Base-by-base conservation (phyloP, 371 early-diverging fungal genomes). In the Mortierella polycephala region DNA sequence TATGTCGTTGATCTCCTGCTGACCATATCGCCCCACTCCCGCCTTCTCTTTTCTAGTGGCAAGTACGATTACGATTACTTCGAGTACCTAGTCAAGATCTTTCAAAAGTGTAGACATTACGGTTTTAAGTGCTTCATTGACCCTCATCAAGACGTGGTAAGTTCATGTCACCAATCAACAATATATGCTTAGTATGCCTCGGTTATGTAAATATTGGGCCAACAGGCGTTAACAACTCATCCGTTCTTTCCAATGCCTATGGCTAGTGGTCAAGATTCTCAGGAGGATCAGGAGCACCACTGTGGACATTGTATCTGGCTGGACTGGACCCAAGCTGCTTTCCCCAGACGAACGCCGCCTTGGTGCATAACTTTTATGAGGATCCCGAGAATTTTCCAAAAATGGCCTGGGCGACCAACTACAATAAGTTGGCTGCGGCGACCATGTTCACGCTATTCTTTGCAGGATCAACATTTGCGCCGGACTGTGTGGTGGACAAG, bases 331-430 rank as follows among this genome's bases (percentile, higher is more conserved):
- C 91, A 14, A 59, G 67, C 5, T 64, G 86, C 49, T 93, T 96
- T 50, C 71, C 85, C 21, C 83, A 74, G 10, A 90, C 93, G 0
- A 88, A 85, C 14, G 93, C 95, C 30, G 95, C 96, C 0, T 69
- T 93, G 59, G 87, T 90, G n/a, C 95, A 94, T 49, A 89, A 89
- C 65, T 60, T 71, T 0, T 86, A 91, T 57, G 83, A 85, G 18
- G 84, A 87, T n/a, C 88, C 90, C 3, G 84, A 84, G 16, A 80
- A 84, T 23, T 91, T 83, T 58, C 91, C 92, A 20, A 90, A 88
- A 62, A 95, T 95, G 96, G 91, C 93, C 41, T 96, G 96, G 96
- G 87, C 93, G 14, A 94, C 96, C 39, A 96, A 96, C 67, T 94
- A 96, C 76, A 83, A 84, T 63, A 94, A 93, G 57, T 80, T 95